Evolutionary conservation across 129 eudicot genomes (phyloP).

Genomic region (Centella asiatica): DNA sequence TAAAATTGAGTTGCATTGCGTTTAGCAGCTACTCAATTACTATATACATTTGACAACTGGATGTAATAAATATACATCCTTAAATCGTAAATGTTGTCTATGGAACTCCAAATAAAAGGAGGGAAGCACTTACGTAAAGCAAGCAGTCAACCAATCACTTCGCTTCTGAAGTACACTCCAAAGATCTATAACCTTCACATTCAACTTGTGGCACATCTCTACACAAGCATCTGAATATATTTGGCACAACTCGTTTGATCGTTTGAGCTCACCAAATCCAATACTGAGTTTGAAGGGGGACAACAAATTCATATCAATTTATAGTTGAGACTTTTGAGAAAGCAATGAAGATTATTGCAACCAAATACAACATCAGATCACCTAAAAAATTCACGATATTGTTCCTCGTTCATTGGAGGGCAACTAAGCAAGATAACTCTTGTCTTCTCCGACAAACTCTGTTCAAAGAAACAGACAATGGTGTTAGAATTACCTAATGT

Average conservation of each 20-base stretch:
- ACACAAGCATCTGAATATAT: conserved; percentile 63
- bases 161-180: conserved; percentile 42
- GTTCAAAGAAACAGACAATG: conserved; percentile 7
- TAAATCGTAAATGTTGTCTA: no score
- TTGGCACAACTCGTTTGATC: conserved; percentile 45
- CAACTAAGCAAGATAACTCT: conserved; percentile 48
- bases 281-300: not conserved
- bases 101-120: not conserved
- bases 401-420: conserved; percentile 64
- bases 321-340: not conserved
- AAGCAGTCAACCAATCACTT: conserved; percentile 42
- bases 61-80: no score
- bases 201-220: conserved; percentile 40
- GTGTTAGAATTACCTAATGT: not conserved
- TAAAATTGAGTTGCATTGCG: no score
- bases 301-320: not conserved
- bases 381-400: conserved; percentile 35
- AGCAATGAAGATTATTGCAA: not conserved
- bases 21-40: no score
- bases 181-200: conserved; percentile 54
- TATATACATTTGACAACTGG: no score
- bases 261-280: conserved; percentile 17
- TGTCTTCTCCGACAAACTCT: conserved; percentile 66
- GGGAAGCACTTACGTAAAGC: conserved; percentile 50
- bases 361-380: conserved; percentile 11